Evolutionary conservation across 495 filamentous ascomycete genomes (phyloP).

Genomic region (Penicillium atrosanguineum): DNA sequence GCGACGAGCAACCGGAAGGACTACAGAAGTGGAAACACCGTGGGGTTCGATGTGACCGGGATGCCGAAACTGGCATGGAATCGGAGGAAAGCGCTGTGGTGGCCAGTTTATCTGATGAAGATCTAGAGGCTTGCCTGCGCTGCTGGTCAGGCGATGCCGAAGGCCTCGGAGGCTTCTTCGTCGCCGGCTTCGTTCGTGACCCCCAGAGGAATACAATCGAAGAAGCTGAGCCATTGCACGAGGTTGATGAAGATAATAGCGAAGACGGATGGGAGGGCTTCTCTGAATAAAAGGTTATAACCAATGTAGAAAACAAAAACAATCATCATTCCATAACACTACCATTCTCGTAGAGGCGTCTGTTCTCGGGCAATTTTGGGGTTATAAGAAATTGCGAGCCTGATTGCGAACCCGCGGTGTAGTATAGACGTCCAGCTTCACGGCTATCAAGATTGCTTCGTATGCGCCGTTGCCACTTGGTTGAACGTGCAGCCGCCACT

Average conservation of each 20-base stretch:
- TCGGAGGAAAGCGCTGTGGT: conserved; percentile 6
- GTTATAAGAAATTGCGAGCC: conserved; percentile 60
- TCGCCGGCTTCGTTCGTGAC: conserved; percentile 62
- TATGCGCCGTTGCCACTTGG: conserved; percentile 35
- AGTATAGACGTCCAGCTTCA: conserved; percentile 77
- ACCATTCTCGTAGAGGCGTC: not conserved
- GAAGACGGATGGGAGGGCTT: conserved; percentile 47
- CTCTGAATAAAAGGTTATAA: conserved; percentile 33
- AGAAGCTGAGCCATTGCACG: not conserved
- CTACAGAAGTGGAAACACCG: conserved; percentile 70
- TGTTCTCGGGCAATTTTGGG: not conserved
- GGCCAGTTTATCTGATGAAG: conserved; percentile 43
- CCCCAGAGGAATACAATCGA: not conserved
- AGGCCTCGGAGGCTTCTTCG: conserved; percentile 74
- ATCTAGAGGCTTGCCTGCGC: conserved; percentile 75
- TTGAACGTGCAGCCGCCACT: conserved; percentile 79
- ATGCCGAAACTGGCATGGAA: conserved; percentile 1
- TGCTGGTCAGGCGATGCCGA: conserved; percentile 76
- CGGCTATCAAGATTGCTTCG: conserved; percentile 64
- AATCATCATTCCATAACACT: conserved; percentile 2
- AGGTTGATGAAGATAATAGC: conserved; percentile 8
- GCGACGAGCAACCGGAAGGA: conserved; percentile 69
- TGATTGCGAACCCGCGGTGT: conserved; percentile 67
- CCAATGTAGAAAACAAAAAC: not conserved
- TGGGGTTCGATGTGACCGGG: conserved; percentile 48